Evolutionary conservation across 495 filamentous ascomycete genomes (phyloP).

Genomic region (Oidiodendron maius): DNA sequence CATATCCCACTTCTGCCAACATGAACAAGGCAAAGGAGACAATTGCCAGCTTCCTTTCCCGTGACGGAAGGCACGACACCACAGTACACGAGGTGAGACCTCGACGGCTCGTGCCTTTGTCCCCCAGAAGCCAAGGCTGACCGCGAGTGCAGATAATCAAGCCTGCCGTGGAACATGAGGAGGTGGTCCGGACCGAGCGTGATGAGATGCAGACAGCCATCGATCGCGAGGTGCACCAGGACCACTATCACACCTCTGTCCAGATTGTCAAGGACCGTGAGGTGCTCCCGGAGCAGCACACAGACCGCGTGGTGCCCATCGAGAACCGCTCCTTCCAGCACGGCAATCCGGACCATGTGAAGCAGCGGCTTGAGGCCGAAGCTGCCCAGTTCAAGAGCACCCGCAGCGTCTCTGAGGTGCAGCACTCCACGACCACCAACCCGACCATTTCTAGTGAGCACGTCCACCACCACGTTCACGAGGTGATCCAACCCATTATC

Average conservation of each 20-base stretch:
- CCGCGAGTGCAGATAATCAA: conserved; percentile 35
- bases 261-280: conserved; percentile 44
- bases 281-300: conserved; percentile 42
- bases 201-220: conserved; percentile 49
- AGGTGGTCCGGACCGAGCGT: conserved; percentile 42
- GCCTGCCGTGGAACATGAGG: conserved; percentile 53
- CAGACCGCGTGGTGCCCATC: conserved; percentile 40
- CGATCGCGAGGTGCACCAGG: conserved; percentile 57
- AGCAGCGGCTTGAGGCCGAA: conserved; percentile 40
- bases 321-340: conserved; percentile 51
- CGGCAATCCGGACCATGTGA: conserved; percentile 38
- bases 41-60: conserved; percentile 46
- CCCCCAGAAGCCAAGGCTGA: not conserved
- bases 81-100: conserved; percentile 45
- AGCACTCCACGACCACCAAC: conserved; percentile 37
- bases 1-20: too few relatives aligned
- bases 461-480: conserved; percentile 56
- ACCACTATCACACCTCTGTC: conserved; percentile 50
- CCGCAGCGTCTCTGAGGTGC: conserved; percentile 36
- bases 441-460: conserved; percentile 53
- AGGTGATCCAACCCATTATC: conserved; percentile 60
- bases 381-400: conserved; percentile 43
- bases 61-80: conserved; percentile 53
- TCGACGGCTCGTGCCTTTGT: not conserved
- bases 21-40: conserved; percentile 55